Evolutionary conservation across 1,284 basidiomycete species (phyloP).

Genomic region (Stygiomarasmius scandens): DNA sequence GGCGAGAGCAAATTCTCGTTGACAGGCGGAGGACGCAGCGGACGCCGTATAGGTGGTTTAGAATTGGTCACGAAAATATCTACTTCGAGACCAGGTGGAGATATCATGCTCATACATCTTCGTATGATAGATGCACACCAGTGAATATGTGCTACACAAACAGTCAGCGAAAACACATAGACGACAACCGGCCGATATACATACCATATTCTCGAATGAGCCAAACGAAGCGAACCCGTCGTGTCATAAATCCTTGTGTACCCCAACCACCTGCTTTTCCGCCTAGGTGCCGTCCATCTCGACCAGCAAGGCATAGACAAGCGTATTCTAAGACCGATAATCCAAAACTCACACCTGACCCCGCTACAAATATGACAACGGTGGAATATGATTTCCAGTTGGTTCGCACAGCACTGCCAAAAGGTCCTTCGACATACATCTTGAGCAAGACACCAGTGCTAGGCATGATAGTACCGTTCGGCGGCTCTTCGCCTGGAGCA

Average conservation of each 20-base stretch:
- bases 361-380: constrained; percentile 75
- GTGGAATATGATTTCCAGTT: constrained; percentile 69
- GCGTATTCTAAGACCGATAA: constrained; percentile 74
- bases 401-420: constrained; percentile 72
- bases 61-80: constrained; percentile 81
- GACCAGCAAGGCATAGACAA: constrained; percentile 62
- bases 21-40: constrained; percentile 12
- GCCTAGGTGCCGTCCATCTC: constrained; percentile 50
- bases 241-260: constrained; percentile 48
- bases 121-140: constrained; percentile 79
- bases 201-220: constrained; percentile 79
- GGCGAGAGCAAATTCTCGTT: constrained; percentile 13
- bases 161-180: neutral
- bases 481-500: constrained; percentile 36
- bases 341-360: constrained; percentile 81
- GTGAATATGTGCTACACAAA: constrained; percentile 70
- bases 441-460: constrained; percentile 60
- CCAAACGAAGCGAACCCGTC: constrained; percentile 82
- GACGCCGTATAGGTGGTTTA: constrained; percentile 5
- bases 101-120: constrained; percentile 67
- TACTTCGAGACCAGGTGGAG: constrained; percentile 62
- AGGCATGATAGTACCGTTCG: constrained; percentile 34
- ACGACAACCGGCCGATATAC: constrained; percentile 24
- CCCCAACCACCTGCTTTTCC: constrained; percentile 47
- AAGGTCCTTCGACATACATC: constrained; percentile 76